phyloP scores from a whole-genome alignment of 2,329 filamentous ascomycete species.

The Neurospora crassa region DNA sequence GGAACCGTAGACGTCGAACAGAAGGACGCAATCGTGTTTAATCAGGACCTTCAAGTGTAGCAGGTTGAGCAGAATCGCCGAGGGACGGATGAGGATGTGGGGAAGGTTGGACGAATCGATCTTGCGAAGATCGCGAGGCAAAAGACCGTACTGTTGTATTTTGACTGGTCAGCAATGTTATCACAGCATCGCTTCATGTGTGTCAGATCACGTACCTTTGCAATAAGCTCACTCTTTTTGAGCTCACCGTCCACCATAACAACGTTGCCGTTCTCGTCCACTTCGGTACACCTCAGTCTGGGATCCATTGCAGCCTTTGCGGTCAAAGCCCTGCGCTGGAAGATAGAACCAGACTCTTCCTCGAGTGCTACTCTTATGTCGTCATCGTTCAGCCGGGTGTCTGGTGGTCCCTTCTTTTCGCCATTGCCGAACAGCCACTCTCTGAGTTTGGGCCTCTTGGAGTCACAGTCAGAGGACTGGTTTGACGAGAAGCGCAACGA shows the following conservation, averaged over 20 bases:
- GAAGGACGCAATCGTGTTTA: constrained; percentile 81
- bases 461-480: constrained; percentile 1
- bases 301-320: constrained; percentile 76
- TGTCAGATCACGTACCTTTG: constrained; percentile 40
- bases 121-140: constrained; percentile 91
- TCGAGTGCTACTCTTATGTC: constrained; percentile 36
- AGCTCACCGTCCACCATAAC: constrained; percentile 84
- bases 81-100: constrained; percentile 87
- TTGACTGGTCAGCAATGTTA: constrained; percentile 12
- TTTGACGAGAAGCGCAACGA: constrained; percentile 20
- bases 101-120: constrained; percentile 94
- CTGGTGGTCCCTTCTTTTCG: constrained; percentile 22
- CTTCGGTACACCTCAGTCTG: constrained; percentile 84
- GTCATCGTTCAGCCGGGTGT: constrained; percentile 11
- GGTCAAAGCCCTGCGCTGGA: constrained; percentile 59
- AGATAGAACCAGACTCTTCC: constrained; percentile 41
- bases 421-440: constrained; percentile 38
- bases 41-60: constrained; percentile 95
- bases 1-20: constrained; percentile 94
- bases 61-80: constrained; percentile 88
- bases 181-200: not conserved
- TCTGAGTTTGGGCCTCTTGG: constrained; percentile 31
- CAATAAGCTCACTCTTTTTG: constrained; percentile 94
- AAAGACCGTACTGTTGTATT: constrained; percentile 63
- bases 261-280: constrained; percentile 85